phyloP scores from a whole-genome alignment of 2,329 filamentous ascomycete species.

The Pseudocercospora crystallina region DNA sequence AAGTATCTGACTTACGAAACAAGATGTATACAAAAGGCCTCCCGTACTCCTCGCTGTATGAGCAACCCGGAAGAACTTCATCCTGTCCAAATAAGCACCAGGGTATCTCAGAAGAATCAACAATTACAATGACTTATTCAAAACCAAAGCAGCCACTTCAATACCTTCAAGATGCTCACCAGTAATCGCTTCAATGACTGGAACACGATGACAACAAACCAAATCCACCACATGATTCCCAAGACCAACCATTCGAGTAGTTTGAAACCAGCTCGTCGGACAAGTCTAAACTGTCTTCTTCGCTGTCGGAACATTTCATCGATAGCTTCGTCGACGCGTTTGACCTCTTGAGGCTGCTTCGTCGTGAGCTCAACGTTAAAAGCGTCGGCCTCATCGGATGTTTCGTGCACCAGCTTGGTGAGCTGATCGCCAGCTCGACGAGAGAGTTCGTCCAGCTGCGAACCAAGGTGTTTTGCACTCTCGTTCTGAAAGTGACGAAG shows the following conservation, averaged over 20 bases:
- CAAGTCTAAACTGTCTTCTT: slow-evolving; percentile 70
- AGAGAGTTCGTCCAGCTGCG: slow-evolving; percentile 45
- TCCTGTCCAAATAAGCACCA: background rate
- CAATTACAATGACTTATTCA: slow-evolving; percentile 38
- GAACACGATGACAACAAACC: slow-evolving; percentile 80
- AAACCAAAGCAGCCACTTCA: slow-evolving; percentile 85
- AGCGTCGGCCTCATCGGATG: slow-evolving; percentile 77
- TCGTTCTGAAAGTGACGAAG: slow-evolving; percentile 53
- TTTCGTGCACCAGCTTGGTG: slow-evolving; percentile 61
- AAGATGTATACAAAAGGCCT: no score
- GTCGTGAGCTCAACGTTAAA: slow-evolving; percentile 74
- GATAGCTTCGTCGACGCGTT: slow-evolving; percentile 75
- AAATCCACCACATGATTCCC: slow-evolving; percentile 90
- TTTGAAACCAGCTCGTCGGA: slow-evolving; percentile 74
- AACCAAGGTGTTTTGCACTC: slow-evolving; percentile 46
- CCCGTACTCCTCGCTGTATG: no score
- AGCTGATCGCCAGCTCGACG: slow-evolving; percentile 51
- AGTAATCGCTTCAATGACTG: slow-evolving; percentile 65
- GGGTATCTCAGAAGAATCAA: slow-evolving; percentile 17
- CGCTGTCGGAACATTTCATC: slow-evolving; percentile 68
- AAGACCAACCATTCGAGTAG: slow-evolving; percentile 84
- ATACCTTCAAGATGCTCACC: slow-evolving; percentile 57
- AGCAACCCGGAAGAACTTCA: no score
- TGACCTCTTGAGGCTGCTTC: slow-evolving; percentile 75
- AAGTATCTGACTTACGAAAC: no score